Conservation (phyloP, 179 eudicot genomes). For the Kewa caespitosa region DNA sequence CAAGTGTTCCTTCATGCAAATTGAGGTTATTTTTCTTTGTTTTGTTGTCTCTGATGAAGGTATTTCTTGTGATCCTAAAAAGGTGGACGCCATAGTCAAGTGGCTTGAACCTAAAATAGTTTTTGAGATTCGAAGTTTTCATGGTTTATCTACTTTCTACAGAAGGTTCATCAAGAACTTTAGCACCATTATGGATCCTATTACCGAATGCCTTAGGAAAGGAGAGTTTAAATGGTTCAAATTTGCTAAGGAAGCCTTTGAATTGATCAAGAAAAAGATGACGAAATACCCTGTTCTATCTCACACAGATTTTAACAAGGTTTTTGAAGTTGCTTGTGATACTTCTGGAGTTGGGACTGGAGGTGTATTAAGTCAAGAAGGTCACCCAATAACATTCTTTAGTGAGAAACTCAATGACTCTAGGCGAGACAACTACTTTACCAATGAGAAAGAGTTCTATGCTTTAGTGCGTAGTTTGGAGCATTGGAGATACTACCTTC, state of each 20-base stretch:
- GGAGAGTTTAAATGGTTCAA: constrained; percentile 3
- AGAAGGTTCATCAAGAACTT: too few species aligned
- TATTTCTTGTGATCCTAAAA: neutral
- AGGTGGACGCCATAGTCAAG: constrained; percentile 4
- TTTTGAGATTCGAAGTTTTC: too few species aligned
- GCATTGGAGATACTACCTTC: neutral
- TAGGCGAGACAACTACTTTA: neutral
- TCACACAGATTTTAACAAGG: neutral
- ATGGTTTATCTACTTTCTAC: too few species aligned
- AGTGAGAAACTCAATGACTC: neutral
- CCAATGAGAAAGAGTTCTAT: neutral
- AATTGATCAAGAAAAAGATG: neutral
- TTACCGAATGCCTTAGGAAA: neutral
- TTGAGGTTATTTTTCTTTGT: neutral
- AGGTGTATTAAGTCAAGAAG: too few species aligned
- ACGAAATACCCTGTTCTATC: neutral
- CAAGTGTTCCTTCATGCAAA: too few species aligned
- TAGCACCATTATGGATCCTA: neutral
- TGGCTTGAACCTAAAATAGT: constrained; percentile 2
- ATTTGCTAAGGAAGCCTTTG: neutral
- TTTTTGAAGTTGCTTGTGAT: too few species aligned
- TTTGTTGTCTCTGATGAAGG: constrained; percentile 10
- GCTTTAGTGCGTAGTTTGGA: neutral
- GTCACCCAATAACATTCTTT: neutral
- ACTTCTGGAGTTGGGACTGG: too few species aligned